Evolutionary conservation across 495 filamentous ascomycete genomes (phyloP).

Genomic region (Choiromyces venosus): DNA sequence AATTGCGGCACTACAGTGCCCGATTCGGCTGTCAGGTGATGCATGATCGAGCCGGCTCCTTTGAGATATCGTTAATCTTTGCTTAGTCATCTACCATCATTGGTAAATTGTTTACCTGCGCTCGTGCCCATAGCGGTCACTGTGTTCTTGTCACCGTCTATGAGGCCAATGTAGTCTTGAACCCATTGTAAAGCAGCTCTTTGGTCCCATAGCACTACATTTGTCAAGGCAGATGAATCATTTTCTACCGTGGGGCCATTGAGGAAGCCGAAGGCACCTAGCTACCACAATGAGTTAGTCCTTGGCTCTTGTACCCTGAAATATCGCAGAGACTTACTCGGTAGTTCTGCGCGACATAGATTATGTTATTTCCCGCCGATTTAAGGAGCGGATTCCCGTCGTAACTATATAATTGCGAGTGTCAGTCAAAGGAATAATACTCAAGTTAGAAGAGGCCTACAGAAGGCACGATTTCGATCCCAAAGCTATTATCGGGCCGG

Average conservation of each 20-base stretch:
- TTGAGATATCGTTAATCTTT: background rate
- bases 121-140: slow-evolving; percentile 54
- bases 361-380: slow-evolving; percentile 45
- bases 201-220: slow-evolving; percentile 52
- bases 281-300: slow-evolving; percentile 42
- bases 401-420: too few species aligned
- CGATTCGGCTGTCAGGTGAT: slow-evolving; percentile 44
- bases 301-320: slow-evolving; percentile 32
- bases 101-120: slow-evolving; percentile 18
- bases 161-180: slow-evolving; percentile 49
- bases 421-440: background rate
- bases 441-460: too few species aligned
- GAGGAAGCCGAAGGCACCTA: slow-evolving; percentile 55
- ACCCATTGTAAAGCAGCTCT: slow-evolving; percentile 53
- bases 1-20: slow-evolving; percentile 50
- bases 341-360: slow-evolving; percentile 50
- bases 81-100: slow-evolving; percentile 41
- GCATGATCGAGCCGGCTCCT: slow-evolving; percentile 47
- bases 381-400: slow-evolving; percentile 44
- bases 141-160: slow-evolving; percentile 51
- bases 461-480: slow-evolving; percentile 36
- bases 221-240: slow-evolving; percentile 48
- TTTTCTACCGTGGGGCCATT: slow-evolving; percentile 49
- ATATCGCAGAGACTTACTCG: slow-evolving; percentile 30
- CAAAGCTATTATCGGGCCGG: slow-evolving; percentile 15